Conservation (phyloP, 1,139 yeast genomes). For the Pichia sp. region DNA sequence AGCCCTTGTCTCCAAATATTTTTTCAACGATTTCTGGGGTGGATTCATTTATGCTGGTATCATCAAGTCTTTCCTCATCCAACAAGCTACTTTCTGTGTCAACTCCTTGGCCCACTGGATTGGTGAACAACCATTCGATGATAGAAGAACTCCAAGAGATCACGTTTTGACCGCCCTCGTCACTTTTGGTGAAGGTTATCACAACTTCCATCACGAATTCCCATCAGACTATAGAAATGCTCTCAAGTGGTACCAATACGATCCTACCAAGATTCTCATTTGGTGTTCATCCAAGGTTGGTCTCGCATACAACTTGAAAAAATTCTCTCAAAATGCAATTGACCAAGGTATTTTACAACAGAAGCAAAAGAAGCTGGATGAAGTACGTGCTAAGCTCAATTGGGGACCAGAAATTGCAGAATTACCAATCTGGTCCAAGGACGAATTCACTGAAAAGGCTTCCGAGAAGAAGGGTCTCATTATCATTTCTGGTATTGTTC, state of each 20-base stretch:
- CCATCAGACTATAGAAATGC: conserved; percentile 99
- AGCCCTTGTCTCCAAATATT: conserved; percentile 62
- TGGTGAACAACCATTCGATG: conserved; percentile 97
- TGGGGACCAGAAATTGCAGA: conserved; percentile 89
- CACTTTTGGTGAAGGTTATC: conserved; percentile 98
- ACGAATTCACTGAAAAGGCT: conserved; percentile 67
- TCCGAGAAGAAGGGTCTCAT: conserved; percentile 53
- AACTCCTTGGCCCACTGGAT: conserved; percentile 98
- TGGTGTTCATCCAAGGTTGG: conserved; percentile 71
- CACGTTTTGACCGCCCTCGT: conserved; percentile 90
- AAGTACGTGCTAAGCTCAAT: conserved; percentile 66
- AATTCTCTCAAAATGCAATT: conserved; percentile 90
- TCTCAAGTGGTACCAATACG: conserved; percentile 96
- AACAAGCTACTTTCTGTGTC: conserved; percentile 98
- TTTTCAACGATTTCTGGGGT: conserved; percentile 89
- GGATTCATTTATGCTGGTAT: conserved; percentile 91
- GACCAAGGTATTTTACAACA: conserved; percentile 96
- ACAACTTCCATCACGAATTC: conserved; percentile 98
- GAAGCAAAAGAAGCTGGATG: conserved; percentile 90
- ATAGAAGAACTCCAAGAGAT: conserved; percentile 95
- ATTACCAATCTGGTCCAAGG: conserved; percentile 88
- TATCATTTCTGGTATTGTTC: conserved; percentile 89
- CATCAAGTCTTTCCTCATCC: conserved; percentile 74
- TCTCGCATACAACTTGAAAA: conserved; percentile 83
- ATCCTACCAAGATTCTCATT: conserved; percentile 86